Conservation (phyloP, 2,329 filamentous ascomycete genomes). For the Blumeria graminis region DNA sequence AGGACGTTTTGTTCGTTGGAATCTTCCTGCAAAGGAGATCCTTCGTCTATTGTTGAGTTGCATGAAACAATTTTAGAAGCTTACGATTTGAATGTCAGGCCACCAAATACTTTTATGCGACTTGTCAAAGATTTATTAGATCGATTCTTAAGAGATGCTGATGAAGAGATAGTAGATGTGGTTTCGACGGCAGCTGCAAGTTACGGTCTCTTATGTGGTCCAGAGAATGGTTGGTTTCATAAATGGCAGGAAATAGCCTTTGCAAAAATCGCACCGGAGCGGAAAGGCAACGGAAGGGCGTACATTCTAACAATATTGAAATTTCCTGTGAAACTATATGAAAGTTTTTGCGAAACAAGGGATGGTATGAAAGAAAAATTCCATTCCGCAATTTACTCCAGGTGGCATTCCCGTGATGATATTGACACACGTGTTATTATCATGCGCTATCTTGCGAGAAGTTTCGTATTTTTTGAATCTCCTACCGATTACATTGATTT, state of each 20-base stretch:
- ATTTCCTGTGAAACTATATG: not conserved
- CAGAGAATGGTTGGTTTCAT: conserved; percentile 3
- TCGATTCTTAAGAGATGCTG: conserved; percentile 25
- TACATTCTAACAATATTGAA: conserved; percentile 26
- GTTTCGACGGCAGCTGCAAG: conserved; percentile 27
- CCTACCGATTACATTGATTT: conserved; percentile 6
- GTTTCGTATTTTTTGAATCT: conserved; percentile 15
- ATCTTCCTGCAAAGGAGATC: not conserved
- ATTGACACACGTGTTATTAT: conserved; percentile 31
- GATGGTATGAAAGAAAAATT: conserved; percentile 6
- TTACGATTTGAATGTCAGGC: not conserved
- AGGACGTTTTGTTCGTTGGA: not conserved
- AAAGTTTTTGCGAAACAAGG: not conserved
- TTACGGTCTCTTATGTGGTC: conserved; percentile 11
- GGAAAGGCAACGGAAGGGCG: conserved; percentile 17
- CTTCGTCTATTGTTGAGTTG: not conserved
- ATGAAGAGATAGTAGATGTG: conserved; percentile 24
- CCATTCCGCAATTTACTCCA: conserved; percentile 21
- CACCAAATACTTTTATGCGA: not conserved
- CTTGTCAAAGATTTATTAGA: conserved; percentile 1
- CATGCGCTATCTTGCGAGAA: conserved; percentile 27
- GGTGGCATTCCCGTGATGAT: conserved; percentile 26
- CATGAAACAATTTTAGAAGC: not conserved
- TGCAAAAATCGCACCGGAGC: conserved; percentile 5
- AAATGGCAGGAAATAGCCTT: conserved; percentile 18